Evolutionary conservation across 1,284 basidiomycete species (phyloP), one percentile per base, ranked within the genome.

Genomic region (Bondarzewia mesenterica): DNA sequence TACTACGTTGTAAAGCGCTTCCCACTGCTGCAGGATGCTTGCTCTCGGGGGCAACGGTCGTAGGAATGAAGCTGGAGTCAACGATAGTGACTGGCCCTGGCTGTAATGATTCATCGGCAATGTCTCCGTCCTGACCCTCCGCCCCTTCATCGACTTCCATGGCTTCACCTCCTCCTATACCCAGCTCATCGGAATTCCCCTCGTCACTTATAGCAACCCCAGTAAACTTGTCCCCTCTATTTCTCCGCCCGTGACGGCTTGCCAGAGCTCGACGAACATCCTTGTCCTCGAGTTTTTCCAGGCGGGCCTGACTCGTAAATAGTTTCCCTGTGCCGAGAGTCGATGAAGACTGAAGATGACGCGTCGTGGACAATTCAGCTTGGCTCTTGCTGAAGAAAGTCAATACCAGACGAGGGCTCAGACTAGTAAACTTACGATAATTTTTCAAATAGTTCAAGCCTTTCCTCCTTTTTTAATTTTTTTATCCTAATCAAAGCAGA

Each of bases 401-500:
- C 52, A 66, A 59, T 21, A 49, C 51, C 41, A 44, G 52, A 35
- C 7, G 29, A 44, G 15, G 42, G 14, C 38, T 50, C 39, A 10
- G 22, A 18, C 29, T 16, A n/a, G 21, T 43, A 44, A 32, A 77
- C 81, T 55, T 67, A 90, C 89, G 80, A 75, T 48, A 93, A 69
- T 60, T 88, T 90, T 54, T 88, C 78, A 50, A 92, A 78, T 5
- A 93, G 72, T 18, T 73, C 62, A 2, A 78, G 60, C 41, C 89
- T 77, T 54, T 89, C 87, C 57, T 93, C 90, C 62, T 90, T 88
- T 65, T 85, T 88, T 42, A 93, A 66, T 64, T 91, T n/a, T 91
- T 66, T 91, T 91, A 47, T 89, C 85, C 88, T 91, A 55, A 40
- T 37, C 22, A 50, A 4, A 39, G n/a, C n/a, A n/a, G n/a, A n/a